phyloP scores from a whole-genome alignment of 768 basidiomycete genomes.

The Tylopilus cervinicoccineus region DNA sequence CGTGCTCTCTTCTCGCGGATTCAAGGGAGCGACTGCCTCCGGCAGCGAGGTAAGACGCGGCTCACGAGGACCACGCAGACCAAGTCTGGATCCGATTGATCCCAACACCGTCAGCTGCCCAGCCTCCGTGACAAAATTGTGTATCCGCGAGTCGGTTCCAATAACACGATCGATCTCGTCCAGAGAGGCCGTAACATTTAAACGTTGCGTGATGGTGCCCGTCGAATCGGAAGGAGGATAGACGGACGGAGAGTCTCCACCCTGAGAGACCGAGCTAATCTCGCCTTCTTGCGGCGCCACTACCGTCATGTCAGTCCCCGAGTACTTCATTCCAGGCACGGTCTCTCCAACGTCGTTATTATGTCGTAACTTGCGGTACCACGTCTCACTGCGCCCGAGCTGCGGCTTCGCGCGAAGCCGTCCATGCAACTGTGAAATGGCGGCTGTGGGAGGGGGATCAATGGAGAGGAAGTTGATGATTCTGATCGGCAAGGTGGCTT shows the following conservation, averaged over 20 bases:
- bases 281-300: slow-evolving; percentile 23
- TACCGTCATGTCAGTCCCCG: slow-evolving; percentile 25
- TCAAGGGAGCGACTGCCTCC: slow-evolving; percentile 6
- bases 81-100: slow-evolving; percentile 14
- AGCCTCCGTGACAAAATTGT: slow-evolving; percentile 23
- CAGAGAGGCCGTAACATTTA: slow-evolving; percentile 16
- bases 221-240: slow-evolving; percentile 27
- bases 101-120: slow-evolving; percentile 12
- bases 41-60: slow-evolving; percentile 17
- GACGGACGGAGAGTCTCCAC: slow-evolving; percentile 20
- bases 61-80: slow-evolving; percentile 20
- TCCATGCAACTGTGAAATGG: slow-evolving; percentile 20
- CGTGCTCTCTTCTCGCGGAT: slow-evolving; percentile 21
- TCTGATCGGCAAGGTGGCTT: slow-evolving; percentile 67
- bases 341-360: slow-evolving; percentile 21
- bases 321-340: slow-evolving; percentile 33
- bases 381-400: slow-evolving; percentile 21
- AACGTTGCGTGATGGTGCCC: slow-evolving; percentile 17
- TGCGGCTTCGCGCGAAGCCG: slow-evolving; percentile 24
- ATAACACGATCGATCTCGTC: slow-evolving; percentile 29
- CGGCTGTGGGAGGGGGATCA: slow-evolving; percentile 62
- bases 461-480: slow-evolving; percentile 84
- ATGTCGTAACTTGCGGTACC: slow-evolving; percentile 29
- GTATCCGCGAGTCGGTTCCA: slow-evolving; percentile 19
- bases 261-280: slow-evolving; percentile 8